Evolutionary conservation across 257 asterid genomes (phyloP).

Genomic region (Eucommia ulmoides): DNA sequence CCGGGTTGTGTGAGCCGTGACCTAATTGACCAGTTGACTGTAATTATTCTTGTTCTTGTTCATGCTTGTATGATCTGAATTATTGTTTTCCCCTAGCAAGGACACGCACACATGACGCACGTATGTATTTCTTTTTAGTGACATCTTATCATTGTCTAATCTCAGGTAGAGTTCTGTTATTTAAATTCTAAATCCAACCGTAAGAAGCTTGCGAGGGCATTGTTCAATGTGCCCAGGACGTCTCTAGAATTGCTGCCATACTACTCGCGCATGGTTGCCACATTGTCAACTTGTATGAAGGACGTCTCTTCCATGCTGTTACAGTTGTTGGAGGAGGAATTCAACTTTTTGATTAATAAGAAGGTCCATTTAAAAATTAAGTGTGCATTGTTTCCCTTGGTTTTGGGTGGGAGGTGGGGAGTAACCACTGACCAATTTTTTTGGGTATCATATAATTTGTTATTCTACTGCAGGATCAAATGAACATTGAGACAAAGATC

Average conservation of each 20-base stretch:
- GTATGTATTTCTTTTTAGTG: no score
- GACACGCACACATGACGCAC: no score
- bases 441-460: conserved; percentile 7
- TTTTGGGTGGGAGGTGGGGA: conserved; percentile 5
- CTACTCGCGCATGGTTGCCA: conserved; percentile 97
- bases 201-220: conserved; percentile 91
- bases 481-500: conserved; percentile 95
- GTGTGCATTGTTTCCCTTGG: conserved; percentile 5
- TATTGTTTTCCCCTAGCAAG: no score
- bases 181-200: conserved; percentile 87
- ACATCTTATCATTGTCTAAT: no score
- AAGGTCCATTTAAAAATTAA: conserved; percentile 42
- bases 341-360: conserved; percentile 76
- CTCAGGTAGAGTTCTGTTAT: conserved; percentile 98
- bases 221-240: conserved; percentile 96
- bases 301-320: conserved; percentile 86
- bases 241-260: conserved; percentile 88
- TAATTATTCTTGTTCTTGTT: conserved; percentile 25
- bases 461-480: conserved; percentile 70
- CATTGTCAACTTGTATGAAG: conserved; percentile 90
- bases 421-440: conserved; percentile 7
- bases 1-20: conserved; percentile 97
- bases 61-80: conserved; percentile 10
- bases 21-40: conserved; percentile 95
- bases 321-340: conserved; percentile 93